These are phyloP conservation scores for Cucurbita pepo DNA, from an alignment of 306 rosid species.

Conservation along the genomic window DNA sequence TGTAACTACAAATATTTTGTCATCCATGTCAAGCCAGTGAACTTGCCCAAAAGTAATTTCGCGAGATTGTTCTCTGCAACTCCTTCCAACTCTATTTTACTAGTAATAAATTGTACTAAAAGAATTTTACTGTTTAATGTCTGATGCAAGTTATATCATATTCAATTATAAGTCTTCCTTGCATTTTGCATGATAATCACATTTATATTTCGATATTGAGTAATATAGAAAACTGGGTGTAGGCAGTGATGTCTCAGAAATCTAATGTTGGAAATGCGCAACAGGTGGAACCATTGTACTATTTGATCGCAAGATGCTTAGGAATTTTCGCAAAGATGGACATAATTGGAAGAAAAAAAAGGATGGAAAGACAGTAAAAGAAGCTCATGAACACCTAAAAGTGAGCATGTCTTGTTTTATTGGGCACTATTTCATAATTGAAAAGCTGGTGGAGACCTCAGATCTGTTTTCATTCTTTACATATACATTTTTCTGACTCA, in stretches of 20 bases:
- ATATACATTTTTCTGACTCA: background rate
- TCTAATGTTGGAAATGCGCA: constrained; percentile 10
- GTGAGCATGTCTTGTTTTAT: constrained; percentile 34
- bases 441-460: background rate
- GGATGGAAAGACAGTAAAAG: constrained; percentile 94
- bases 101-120: background rate
- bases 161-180: background rate
- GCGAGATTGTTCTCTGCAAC: background rate
- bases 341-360: constrained; percentile 98
- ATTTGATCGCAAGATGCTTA: constrained; percentile 86
- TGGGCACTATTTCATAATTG: background rate
- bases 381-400: constrained; percentile 97
- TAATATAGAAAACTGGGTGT: constrained; percentile 4
- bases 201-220: constrained; percentile 17
- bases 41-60: constrained; percentile 63
- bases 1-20: constrained; percentile 61
- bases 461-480: background rate
- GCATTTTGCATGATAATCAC: constrained; percentile 6
- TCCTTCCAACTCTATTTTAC: background rate
- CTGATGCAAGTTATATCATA: background rate
- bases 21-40: constrained; percentile 72
- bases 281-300: constrained; percentile 75
- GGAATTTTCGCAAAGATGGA: constrained; percentile 91
- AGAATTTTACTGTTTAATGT: background rate
- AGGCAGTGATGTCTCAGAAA: background rate